These are phyloP conservation scores for Alternaria triticina DNA, from an alignment of 2,329 filamentous ascomycete genomes.

Conservation along the genomic window DNA sequence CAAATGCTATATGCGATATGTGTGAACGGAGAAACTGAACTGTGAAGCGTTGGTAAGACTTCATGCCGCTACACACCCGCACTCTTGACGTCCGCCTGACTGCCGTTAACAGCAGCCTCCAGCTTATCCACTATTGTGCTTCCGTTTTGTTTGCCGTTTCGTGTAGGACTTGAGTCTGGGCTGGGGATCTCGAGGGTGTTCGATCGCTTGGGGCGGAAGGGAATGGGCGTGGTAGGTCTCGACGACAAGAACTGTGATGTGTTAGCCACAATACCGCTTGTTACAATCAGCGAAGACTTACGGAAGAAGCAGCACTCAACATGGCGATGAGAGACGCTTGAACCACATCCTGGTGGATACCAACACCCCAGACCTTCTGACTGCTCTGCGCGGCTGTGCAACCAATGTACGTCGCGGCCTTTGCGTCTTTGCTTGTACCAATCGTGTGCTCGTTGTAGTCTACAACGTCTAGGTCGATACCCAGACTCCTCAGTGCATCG, in stretches of 20 bases:
- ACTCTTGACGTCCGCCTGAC: constrained; percentile 27
- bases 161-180: constrained; percentile 31
- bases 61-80: constrained; percentile 16
- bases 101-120: constrained; percentile 38
- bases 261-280: constrained; percentile 12
- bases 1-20: neutral
- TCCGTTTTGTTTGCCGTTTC: constrained; percentile 12
- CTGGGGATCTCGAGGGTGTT: constrained; percentile 52
- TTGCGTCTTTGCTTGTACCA: constrained; percentile 78
- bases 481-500: constrained; percentile 77
- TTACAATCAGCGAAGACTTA: constrained; percentile 56
- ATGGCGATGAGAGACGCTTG: constrained; percentile 87
- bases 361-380: constrained; percentile 85
- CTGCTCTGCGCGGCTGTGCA: constrained; percentile 73
- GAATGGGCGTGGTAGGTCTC: constrained; percentile 71
- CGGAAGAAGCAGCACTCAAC: constrained; percentile 82
- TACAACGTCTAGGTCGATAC: constrained; percentile 86
- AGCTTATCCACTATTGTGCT: constrained; percentile 35
- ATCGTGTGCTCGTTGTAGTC: constrained; percentile 98
- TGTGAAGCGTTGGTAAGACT: neutral
- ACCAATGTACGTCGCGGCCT: constrained; percentile 95
- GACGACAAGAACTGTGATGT: constrained; percentile 71
- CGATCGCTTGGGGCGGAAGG: constrained; percentile 64
- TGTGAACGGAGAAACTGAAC: neutral
- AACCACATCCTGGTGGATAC: constrained; percentile 90